These are phyloP conservation scores for Xylariaceae sp. DNA, from an alignment of 2,329 filamentous ascomycete species.

Conservation along the genomic window DNA sequence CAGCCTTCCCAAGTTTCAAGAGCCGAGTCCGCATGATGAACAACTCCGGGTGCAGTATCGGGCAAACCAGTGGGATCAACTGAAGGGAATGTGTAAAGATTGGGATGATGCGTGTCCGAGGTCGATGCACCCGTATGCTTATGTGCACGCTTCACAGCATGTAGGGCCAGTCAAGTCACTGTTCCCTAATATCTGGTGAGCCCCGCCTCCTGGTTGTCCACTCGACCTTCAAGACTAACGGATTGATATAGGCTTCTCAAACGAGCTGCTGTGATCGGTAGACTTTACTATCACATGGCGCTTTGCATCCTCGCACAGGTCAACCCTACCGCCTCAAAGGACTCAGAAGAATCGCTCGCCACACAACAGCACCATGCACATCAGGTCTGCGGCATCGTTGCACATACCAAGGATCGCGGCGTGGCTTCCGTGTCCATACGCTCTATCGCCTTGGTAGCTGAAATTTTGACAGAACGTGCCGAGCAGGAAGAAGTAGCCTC, in stretches of 20 bases:
- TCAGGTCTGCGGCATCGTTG: slow-evolving; percentile 84
- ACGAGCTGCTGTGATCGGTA: slow-evolving; percentile 72
- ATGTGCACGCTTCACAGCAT: slow-evolving; percentile 65
- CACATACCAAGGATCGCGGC: slow-evolving; percentile 76
- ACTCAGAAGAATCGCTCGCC: slow-evolving; percentile 63
- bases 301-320: slow-evolving; percentile 77
- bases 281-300: slow-evolving; percentile 85
- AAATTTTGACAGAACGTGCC: slow-evolving; percentile 61
- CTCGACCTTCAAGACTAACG: slow-evolving; percentile 10
- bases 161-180: slow-evolving; percentile 50
- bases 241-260: slow-evolving; percentile 65
- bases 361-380: slow-evolving; percentile 72
- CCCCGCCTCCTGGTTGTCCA: slow-evolving; percentile 11
- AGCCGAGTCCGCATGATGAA: slow-evolving; percentile 57
- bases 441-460: slow-evolving; percentile 72
- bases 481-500: slow-evolving; percentile 79
- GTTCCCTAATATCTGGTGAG: slow-evolving; percentile 84
- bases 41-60: slow-evolving; percentile 61
- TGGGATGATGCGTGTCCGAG: slow-evolving; percentile 78
- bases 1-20: slow-evolving; percentile 58
- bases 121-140: slow-evolving; percentile 83
- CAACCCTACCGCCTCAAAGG: slow-evolving; percentile 63
- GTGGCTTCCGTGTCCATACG: slow-evolving; percentile 76
- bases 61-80: slow-evolving; percentile 70
- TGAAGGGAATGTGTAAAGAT: slow-evolving; percentile 77